Percentiles rank a stretch among this genome's conserved stretches.
Conservation (phyloP, 148 eudicot genomes). For the Diospyros lotus region DNA sequence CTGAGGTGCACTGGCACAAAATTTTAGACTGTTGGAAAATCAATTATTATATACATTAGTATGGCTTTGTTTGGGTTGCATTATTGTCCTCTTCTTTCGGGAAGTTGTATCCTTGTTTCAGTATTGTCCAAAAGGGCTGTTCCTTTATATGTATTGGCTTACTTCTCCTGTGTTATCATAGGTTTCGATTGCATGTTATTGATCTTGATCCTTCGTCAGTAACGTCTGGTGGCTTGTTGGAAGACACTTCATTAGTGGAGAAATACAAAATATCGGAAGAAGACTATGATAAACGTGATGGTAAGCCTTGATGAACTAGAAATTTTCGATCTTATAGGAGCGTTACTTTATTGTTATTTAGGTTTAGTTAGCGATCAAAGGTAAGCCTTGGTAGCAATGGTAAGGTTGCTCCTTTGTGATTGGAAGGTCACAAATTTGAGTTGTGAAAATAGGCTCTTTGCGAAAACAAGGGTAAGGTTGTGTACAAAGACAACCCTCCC, state of each 20-base stretch:
- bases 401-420: too few species aligned
- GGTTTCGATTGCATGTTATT: conserved; percentile 75
- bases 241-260: conserved; percentile 87
- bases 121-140: not conserved
- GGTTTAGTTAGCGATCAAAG: too few species aligned
- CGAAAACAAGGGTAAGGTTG: too few species aligned
- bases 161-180: conserved; percentile 13
- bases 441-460: too few species aligned
- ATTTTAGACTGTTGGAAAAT: not conserved
- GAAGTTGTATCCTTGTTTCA: not conserved
- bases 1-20: not conserved
- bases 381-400: too few species aligned
- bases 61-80: too few species aligned
- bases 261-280: conserved; percentile 91
- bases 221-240: conserved; percentile 95
- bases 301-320: conserved; percentile 22
- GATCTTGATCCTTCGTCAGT: conserved; percentile 94
- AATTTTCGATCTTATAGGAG: too few species aligned
- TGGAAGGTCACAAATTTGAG: too few species aligned
- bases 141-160: conserved; percentile 10
- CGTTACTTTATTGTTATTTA: too few species aligned
- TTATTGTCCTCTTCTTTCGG: not conserved
- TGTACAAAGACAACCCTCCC: too few species aligned
- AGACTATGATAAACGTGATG: conserved; percentile 71
- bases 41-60: not conserved